These are phyloP conservation scores for Gossypium anomalum DNA, from an alignment of 345 rosid genomes.

Conservation along the genomic window DNA sequence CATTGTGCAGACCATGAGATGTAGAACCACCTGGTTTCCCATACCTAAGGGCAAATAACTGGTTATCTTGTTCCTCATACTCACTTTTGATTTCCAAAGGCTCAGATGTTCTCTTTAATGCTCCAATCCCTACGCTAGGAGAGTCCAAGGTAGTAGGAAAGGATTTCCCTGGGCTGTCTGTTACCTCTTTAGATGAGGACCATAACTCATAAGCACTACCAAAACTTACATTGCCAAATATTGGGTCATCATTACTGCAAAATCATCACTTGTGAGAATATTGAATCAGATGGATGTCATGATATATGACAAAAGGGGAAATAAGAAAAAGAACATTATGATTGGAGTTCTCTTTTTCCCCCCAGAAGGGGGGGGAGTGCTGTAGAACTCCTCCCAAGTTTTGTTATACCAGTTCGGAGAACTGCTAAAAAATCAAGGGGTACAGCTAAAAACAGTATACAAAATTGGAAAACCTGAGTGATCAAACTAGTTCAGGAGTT, in stretches of 20 bases:
- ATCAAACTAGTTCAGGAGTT: not conserved
- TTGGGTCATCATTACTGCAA: conserved; percentile 90
- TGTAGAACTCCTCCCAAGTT: not conserved
- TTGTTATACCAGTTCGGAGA: not conserved
- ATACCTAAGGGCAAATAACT: conserved; percentile 31
- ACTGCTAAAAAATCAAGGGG: not conserved
- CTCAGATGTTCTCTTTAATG: conserved; percentile 33
- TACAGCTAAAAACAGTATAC: not conserved
- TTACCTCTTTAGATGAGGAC: conserved; percentile 62
- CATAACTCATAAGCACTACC: conserved; percentile 65
- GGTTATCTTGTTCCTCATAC: conserved; percentile 47
- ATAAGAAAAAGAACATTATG: not conserved
- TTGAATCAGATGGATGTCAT: conserved; percentile 54
- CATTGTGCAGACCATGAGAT: conserved; percentile 37
- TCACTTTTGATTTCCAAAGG: conserved; percentile 40
- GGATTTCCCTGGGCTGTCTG: conserved; percentile 45
- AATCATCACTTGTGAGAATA: conserved; percentile 90
- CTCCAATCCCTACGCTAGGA: conserved; percentile 42
- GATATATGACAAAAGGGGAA: not conserved
- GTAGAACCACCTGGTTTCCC: conserved; percentile 38
- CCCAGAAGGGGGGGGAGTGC: too few species aligned
- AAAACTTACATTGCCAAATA: conserved; percentile 72
- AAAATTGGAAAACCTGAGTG: not conserved
- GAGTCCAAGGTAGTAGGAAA: conserved; percentile 43
- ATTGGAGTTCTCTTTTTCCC: not conserved